These are phyloP conservation scores for Backusella psychrophila DNA, from an alignment of 192 early-diverging fungal genomes.

Conservation along the genomic window DNA sequence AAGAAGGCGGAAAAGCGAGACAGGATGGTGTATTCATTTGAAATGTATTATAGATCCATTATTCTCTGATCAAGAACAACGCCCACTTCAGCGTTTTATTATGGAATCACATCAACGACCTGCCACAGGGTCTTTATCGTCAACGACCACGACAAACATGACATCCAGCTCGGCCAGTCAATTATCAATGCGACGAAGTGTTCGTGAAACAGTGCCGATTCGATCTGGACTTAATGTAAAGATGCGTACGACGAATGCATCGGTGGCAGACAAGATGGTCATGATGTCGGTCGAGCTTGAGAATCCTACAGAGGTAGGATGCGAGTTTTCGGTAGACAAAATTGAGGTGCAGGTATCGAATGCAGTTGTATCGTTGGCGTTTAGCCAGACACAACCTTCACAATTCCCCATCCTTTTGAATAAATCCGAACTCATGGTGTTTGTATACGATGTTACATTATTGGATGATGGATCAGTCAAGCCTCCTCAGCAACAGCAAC, in stretches of 20 bases:
- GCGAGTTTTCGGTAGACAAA: conserved; percentile 44
- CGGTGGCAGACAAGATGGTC: conserved; percentile 51
- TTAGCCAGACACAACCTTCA: conserved; percentile 8
- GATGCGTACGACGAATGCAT: conserved; percentile 60
- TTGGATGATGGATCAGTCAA: conserved; percentile 46
- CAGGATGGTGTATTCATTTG: neutral
- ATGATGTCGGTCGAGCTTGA: conserved; percentile 67
- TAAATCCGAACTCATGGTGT: conserved; percentile 53
- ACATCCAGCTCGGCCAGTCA: neutral
- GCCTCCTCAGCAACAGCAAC: conserved; percentile 19
- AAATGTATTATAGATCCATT: conserved; percentile 12
- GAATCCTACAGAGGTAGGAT: conserved; percentile 52
- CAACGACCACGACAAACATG: neutral
- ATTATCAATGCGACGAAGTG: conserved; percentile 37
- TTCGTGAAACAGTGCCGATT: conserved; percentile 41
- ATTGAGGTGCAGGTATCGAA: conserved; percentile 54
- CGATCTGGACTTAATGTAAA: conserved; percentile 53
- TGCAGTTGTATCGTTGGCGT: conserved; percentile 45
- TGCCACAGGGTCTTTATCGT: neutral
- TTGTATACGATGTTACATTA: conserved; percentile 54
- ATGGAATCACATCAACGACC: conserved; percentile 15
- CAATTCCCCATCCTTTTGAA: conserved; percentile 47
- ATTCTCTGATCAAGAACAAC: conserved; percentile 4
- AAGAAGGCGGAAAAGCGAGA: neutral
- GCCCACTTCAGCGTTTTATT: conserved; percentile 23